Conservation (phyloP, 1,284 basidiomycete species). For the Sphaerobolus stellatus region DNA sequence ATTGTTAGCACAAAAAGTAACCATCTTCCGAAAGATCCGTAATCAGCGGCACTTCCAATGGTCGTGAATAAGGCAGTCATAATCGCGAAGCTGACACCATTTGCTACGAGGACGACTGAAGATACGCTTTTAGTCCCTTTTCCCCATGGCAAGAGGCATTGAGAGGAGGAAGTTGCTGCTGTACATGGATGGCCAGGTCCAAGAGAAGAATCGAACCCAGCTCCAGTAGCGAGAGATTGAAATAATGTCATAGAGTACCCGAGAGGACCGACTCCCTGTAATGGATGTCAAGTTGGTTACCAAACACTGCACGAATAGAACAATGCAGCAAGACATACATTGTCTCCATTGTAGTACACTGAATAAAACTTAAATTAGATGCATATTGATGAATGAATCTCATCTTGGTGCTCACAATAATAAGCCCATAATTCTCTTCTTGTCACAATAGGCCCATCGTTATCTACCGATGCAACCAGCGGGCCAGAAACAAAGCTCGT, state of each 20-base stretch:
- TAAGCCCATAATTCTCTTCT: conserved; percentile 70
- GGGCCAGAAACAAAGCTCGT: not conserved
- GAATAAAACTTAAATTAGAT: conserved; percentile 6
- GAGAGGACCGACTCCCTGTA: conserved; percentile 25
- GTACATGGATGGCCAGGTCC: conserved; percentile 68
- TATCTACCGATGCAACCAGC: conserved; percentile 23
- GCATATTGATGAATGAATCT: not conserved
- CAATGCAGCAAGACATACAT: conserved; percentile 41
- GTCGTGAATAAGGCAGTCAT: conserved; percentile 82
- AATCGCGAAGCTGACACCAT: conserved; percentile 74
- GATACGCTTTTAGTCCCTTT: conserved; percentile 65
- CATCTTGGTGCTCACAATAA: conserved; percentile 49
- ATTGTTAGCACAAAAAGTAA: conserved; percentile 69
- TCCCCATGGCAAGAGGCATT: conserved; percentile 73
- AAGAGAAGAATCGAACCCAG: conserved; percentile 64
- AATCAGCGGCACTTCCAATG: conserved; percentile 79
- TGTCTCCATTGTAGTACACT: conserved; percentile 75
- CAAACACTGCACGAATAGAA: not conserved
- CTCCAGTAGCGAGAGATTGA: conserved; percentile 64
- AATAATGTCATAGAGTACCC: conserved; percentile 69
- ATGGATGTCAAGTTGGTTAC: not conserved
- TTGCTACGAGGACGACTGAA: conserved; percentile 72
- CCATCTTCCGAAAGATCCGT: conserved; percentile 77
- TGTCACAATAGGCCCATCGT: conserved; percentile 57
- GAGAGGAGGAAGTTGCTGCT: conserved; percentile 52